These are phyloP conservation scores for Aureobasidium uvarum DNA, from an alignment of 2,329 filamentous ascomycete genomes.

Conservation along the genomic window DNA sequence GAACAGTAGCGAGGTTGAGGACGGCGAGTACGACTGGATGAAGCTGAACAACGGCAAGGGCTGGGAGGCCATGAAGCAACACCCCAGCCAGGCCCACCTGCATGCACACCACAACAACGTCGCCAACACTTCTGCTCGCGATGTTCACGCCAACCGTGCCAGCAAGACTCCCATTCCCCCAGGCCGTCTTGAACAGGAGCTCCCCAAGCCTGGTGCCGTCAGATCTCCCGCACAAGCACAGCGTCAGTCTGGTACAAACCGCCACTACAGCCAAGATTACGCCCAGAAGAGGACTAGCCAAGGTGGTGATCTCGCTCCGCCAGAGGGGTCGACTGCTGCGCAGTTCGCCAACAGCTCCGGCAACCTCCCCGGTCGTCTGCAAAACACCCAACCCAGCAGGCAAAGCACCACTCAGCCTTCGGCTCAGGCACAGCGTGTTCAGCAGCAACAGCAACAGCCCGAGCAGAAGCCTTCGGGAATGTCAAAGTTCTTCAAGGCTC, in stretches of 20 bases:
- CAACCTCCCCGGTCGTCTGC: slow-evolving; percentile 60
- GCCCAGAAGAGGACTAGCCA: slow-evolving; percentile 70
- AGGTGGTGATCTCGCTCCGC: slow-evolving; percentile 74
- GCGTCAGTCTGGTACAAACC: slow-evolving; percentile 39
- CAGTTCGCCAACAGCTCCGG: slow-evolving; percentile 96
- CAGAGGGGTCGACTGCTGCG: slow-evolving; percentile 83
- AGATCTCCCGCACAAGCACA: slow-evolving; percentile 70
- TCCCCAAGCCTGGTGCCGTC: slow-evolving; percentile 61
- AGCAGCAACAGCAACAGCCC: slow-evolving; percentile 51
- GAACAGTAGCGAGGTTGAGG: slow-evolving; percentile 89
- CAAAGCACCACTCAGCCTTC: slow-evolving; percentile 26
- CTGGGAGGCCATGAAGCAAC: slow-evolving; percentile 76
- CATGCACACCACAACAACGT: slow-evolving; percentile 58
- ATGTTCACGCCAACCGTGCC: slow-evolving; percentile 72
- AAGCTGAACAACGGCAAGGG: slow-evolving; percentile 92
- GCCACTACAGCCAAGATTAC: slow-evolving; percentile 35
- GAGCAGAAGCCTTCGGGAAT: slow-evolving; percentile 77
- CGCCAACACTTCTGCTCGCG: slow-evolving; percentile 79
- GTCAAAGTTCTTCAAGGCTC: slow-evolving; percentile 87
- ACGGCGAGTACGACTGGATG: slow-evolving; percentile 99
- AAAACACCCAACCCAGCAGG: slow-evolving; percentile 27
- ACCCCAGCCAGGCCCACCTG: slow-evolving; percentile 68
- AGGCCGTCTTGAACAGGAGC: slow-evolving; percentile 49
- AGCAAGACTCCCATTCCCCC: slow-evolving; percentile 51
- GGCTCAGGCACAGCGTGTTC: slow-evolving; percentile 32